Conservation (phyloP, 225 moss, liverwort and hornwort species). For the Thuidium tamariscinum region DNA sequence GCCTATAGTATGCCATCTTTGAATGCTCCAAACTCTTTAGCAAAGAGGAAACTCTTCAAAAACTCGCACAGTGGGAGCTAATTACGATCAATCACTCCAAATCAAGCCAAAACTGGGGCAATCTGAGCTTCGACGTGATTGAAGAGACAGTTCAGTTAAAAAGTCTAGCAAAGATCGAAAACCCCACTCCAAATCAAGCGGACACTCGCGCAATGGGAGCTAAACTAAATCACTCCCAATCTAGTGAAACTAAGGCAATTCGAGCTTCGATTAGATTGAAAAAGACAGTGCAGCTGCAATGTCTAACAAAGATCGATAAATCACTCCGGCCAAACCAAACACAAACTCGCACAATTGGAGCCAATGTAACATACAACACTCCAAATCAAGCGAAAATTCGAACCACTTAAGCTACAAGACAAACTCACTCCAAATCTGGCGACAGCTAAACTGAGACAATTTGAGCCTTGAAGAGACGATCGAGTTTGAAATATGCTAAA, state of each 20-base stretch:
- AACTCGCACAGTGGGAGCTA: too few species aligned
- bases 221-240: too few species aligned
- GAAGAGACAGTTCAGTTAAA: background rate
- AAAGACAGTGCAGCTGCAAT: background rate
- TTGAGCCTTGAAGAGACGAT: background rate
- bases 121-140: background rate
- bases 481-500: background rate
- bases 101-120: background rate
- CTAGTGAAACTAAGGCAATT: background rate
- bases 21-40: background rate
- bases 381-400: background rate
- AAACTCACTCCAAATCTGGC: background rate
- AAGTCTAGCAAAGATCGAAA: background rate
- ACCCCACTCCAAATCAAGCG: background rate
- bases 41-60: background rate
- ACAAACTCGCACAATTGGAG: background rate
- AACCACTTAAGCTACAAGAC: background rate
- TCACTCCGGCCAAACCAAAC: background rate
- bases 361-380: too few species aligned
- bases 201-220: too few species aligned
- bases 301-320: too few species aligned
- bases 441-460: background rate
- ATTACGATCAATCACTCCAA: background rate
- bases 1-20: slow-evolving; percentile 7
- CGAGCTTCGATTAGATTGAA: background rate